A percentile compares a stretch with the other conserved stretches of the same genome.
Conservation (phyloP, 108 stramenopile species). For the Nitzschia sp. region DNA sequence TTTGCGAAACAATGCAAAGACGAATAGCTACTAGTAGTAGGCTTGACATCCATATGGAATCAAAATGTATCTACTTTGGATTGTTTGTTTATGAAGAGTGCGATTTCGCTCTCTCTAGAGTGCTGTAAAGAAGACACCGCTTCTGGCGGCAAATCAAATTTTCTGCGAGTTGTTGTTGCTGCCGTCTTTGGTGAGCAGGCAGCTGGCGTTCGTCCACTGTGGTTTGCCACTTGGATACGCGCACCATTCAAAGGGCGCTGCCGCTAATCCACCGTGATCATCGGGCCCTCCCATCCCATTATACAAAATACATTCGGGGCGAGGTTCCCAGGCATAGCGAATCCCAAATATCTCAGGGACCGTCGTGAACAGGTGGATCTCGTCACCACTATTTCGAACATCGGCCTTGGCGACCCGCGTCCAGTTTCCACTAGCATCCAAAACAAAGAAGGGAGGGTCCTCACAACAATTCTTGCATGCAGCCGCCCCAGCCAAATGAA, state of each 20-base stretch:
- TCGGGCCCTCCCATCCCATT: conserved; percentile 31
- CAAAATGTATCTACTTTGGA: too few relatives aligned
- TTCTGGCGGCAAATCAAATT: too few relatives aligned
- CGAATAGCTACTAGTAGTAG: too few relatives aligned
- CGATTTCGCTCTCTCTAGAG: too few relatives aligned
- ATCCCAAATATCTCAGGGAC: conserved; percentile 14
- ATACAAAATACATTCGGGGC: conserved; percentile 25
- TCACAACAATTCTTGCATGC: conserved; percentile 16
- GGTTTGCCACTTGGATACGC: conserved; percentile 7
- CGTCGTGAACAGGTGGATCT: neutral
- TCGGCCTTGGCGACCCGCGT: conserved; percentile 3
- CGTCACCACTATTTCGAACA: conserved; percentile 2
- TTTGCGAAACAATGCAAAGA: too few relatives aligned
- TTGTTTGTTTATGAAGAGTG: too few relatives aligned
- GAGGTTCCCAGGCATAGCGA: conserved; percentile 28
- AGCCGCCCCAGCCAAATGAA: conserved; percentile 20
- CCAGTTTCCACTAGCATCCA: conserved; percentile 21
- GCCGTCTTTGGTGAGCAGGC: too few relatives aligned
- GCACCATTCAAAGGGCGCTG: conserved; percentile 22
- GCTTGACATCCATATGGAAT: too few relatives aligned
- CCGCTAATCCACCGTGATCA: conserved; percentile 24
- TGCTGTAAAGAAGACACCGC: too few relatives aligned
- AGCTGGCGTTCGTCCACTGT: neutral
- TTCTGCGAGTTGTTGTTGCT: too few relatives aligned
- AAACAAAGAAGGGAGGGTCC: conserved; percentile 9